phyloP scores from a whole-genome alignment of 768 basidiomycete species.

The Boletus rufocinnamomeus region DNA sequence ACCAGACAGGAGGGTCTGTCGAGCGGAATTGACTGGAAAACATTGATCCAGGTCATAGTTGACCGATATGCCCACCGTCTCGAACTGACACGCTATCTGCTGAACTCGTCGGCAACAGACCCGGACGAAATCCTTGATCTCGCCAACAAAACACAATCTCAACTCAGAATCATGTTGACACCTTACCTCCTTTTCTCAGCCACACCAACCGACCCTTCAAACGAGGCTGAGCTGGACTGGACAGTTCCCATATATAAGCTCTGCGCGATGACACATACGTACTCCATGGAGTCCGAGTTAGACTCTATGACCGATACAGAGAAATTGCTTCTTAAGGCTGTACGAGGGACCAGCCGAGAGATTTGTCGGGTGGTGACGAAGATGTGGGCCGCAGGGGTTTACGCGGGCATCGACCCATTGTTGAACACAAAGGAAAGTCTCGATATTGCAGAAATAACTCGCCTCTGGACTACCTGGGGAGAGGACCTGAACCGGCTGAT shows the following conservation, averaged over 20 bases:
- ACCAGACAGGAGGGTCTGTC: slow-evolving; percentile 15
- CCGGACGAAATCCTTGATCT: slow-evolving; percentile 7
- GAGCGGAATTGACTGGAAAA: slow-evolving; percentile 39
- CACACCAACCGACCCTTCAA: slow-evolving; percentile 2
- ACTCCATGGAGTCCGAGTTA: background rate
- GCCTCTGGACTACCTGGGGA: slow-evolving; percentile 36
- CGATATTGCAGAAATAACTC: slow-evolving; percentile 3
- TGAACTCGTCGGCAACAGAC: slow-evolving; percentile 14
- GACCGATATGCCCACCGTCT: slow-evolving; percentile 37
- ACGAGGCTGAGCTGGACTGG: slow-evolving; percentile 24
- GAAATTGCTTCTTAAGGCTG: slow-evolving; percentile 24
- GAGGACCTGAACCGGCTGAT: slow-evolving; percentile 40
- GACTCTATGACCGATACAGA: slow-evolving; percentile 32
- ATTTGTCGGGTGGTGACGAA: slow-evolving; percentile 47
- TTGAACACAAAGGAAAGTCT: slow-evolving; percentile 6
- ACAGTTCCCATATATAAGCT: slow-evolving; percentile 30
- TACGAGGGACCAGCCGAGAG: slow-evolving; percentile 42
- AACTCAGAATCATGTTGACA: slow-evolving; percentile 31
- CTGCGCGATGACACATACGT: slow-evolving; percentile 35
- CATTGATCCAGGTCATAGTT: slow-evolving; percentile 30
- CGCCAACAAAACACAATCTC: slow-evolving; percentile 18
- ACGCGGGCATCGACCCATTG: slow-evolving; percentile 18
- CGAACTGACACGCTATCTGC: slow-evolving; percentile 27
- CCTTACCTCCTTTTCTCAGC: slow-evolving; percentile 31
- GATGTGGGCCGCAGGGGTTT: slow-evolving; percentile 48